Base-by-base conservation (phyloP, 1,139 yeast genomes). In the Pichia sp. region DNA sequence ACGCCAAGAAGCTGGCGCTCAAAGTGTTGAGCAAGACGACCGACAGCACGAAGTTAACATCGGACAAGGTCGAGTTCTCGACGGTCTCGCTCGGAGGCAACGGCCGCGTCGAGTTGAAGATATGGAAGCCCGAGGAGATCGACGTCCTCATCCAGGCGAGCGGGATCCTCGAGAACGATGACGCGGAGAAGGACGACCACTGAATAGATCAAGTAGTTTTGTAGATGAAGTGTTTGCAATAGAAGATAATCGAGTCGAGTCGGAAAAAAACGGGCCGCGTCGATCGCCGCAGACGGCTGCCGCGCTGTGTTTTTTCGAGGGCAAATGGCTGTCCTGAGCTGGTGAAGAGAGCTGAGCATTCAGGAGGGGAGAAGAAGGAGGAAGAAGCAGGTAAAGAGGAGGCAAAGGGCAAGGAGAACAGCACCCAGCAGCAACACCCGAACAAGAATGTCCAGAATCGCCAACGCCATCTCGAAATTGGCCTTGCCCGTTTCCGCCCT, bases 11-110 rank as follows among this genome's bases (percentile, higher is more conserved):
- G 60, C 75, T 93, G 67, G 98, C 98, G 6, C 76, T 93, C 65
- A 90, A 90, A 72, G 96, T 95, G 41, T 79, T 95, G 59, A 83
- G 95, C 51, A 95, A 95, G 74, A 95, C 99, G 12, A 90, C 95
- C 78, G 99, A 95, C 70, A 79, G 88, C 52, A 82, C 95, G 44
- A 83, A 88, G 51, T 75, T 95, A 65, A 87, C 90, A 36, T 80
- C 89, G 65, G 96, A 90, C 55, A 90, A 90, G 72, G 77, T 91
- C 60, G 98, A 91, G 71, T 85, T 91, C 67, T 90, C 97, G 40
- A 89, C 96, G 3, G 78, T 88, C 5, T 39, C 54, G 77, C 80
- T 34, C 72, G 75, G 60, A 70, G 70, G 51, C 64, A 66, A 45
- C 70, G 85, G 82, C 43, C 74, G 80, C 56, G 74, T 86, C 22